Conservation (phyloP, 352 stramenopile species). For the Pythium grandisporangium region DNA sequence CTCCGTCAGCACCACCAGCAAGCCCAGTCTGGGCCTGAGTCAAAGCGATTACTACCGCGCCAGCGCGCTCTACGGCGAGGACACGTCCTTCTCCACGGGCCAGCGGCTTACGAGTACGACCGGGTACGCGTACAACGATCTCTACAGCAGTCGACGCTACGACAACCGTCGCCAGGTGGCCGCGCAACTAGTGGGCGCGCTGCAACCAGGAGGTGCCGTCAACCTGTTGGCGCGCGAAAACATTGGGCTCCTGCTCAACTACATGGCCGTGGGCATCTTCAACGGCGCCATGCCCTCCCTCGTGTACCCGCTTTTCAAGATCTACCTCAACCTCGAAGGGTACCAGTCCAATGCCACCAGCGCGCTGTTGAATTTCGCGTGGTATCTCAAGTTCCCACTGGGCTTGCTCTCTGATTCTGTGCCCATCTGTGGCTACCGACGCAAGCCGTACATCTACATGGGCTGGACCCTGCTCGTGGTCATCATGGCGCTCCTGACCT, state of each 20-base stretch:
- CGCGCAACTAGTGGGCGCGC: slow-evolving; percentile 8
- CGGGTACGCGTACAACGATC: no score
- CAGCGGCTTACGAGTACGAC: no score
- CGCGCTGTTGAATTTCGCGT: slow-evolving; percentile 49
- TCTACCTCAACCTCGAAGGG: slow-evolving; percentile 50
- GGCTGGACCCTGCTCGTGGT: slow-evolving; percentile 35
- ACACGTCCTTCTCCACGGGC: no score
- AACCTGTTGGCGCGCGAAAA: slow-evolving; percentile 20
- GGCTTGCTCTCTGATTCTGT: slow-evolving; percentile 56
- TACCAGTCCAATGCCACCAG: slow-evolving; percentile 55
- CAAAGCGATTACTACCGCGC: no score
- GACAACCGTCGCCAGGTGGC: no score
- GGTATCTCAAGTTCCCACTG: slow-evolving; percentile 59
- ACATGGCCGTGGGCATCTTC: slow-evolving; percentile 59
- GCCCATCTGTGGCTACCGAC: slow-evolving; percentile 39
- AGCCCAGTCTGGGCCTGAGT: no score
- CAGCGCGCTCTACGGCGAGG: no score
- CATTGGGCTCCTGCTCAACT: slow-evolving; percentile 48
- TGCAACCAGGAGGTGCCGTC: slow-evolving; percentile 12
- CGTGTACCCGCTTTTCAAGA: slow-evolving; percentile 69
- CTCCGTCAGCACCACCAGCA: no score
- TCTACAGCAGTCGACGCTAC: no score
- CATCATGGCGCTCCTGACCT: slow-evolving; percentile 26
- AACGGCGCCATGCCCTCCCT: slow-evolving; percentile 56
- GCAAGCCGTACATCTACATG: slow-evolving; percentile 62